Evolutionary conservation across 805 yeast genomes (phyloP).

Genomic region (Pichia exigua): DNA sequence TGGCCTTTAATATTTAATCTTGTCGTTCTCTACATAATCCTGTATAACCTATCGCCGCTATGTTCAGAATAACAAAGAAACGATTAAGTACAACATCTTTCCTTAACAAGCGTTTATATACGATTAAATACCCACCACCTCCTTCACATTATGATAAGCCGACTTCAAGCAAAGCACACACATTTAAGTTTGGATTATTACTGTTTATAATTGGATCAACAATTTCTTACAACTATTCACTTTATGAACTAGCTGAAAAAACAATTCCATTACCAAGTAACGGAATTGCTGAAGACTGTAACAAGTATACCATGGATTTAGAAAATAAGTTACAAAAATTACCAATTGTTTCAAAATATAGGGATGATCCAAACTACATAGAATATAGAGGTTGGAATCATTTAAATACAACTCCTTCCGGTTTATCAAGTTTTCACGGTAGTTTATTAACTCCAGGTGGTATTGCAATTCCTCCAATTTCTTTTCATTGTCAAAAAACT

Average conservation of each 20-base stretch:
- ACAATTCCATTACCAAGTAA: slow-evolving; percentile 14
- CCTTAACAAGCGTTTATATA: background rate
- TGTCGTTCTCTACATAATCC: background rate
- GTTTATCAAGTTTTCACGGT: slow-evolving; percentile 28
- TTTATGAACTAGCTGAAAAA: slow-evolving; percentile 21
- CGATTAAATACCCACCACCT: slow-evolving; percentile 17
- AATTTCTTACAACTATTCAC: slow-evolving; percentile 22
- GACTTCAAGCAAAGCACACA: background rate
- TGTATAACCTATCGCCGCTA: background rate
- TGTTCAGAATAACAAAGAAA: background rate
- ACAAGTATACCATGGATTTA: slow-evolving; percentile 27
- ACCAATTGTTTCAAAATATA: slow-evolving; percentile 44
- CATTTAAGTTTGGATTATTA: slow-evolving; percentile 4
- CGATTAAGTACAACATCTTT: background rate
- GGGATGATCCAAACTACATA: slow-evolving; percentile 30
- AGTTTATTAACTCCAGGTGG: slow-evolving; percentile 71
- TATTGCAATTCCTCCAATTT: slow-evolving; percentile 62
- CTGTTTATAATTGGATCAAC: slow-evolving; percentile 22
- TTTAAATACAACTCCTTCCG: slow-evolving; percentile 30
- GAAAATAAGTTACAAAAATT: slow-evolving; percentile 41
- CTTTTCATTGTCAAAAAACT: slow-evolving; percentile 50
- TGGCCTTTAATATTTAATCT: background rate
- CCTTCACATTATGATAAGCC: slow-evolving; percentile 11
- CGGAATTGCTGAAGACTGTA: slow-evolving; percentile 19
- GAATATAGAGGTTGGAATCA: slow-evolving; percentile 35